Evolutionary conservation across 129 eudicot species (phyloP), one percentile per base, ranked within the genome.

Genomic region (Oenanthe sinensis): DNA sequence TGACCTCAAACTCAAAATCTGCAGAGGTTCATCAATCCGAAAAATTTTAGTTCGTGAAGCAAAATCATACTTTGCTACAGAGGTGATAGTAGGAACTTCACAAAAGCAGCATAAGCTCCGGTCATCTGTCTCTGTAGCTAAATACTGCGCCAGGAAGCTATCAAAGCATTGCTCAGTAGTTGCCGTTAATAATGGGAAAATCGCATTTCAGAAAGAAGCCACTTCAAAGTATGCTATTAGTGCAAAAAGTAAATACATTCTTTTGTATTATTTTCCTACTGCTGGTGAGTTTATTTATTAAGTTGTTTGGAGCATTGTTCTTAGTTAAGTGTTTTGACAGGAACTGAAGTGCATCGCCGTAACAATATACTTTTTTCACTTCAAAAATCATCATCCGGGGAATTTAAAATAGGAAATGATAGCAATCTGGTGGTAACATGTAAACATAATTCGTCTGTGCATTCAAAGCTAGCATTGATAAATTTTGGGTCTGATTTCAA

Each of bases 1-100:
- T 67, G 99, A 95, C 85, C 92, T 95, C 74, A 95, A 95, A 86
- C 90, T 95, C 68, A 95, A 95, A 89, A 90, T 95, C 83, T 95
- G 99, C 82, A 89, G 99, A 79, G 99, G 99, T 54, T 69, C 85
- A 77, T 92, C 97, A 26, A 62, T 85, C 74, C 87, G 90, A n/a
- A 92, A 95, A 83, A 83, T 95, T 70, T 52, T 95, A 43, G 94
- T 90, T 40, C 84, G 97, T 16, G 99, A 95, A 83, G 95, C 96
- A 5, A 87, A 85, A 71, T 86, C 96, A 40, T 90, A 85, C 74
- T 63, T 45, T 71, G 98, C 96, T 43, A 76, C 90, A 68, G 96
- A 85, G 76, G 81, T 95, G 58, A 90, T 95, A 36, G 87, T 95
- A 50, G 99, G 99, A 73, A 90, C 89, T 58, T 78, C 97, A 40